phyloP scores from a whole-genome alignment of 108 stramenopile genomes.

The Cyclotella baltica region DNA sequence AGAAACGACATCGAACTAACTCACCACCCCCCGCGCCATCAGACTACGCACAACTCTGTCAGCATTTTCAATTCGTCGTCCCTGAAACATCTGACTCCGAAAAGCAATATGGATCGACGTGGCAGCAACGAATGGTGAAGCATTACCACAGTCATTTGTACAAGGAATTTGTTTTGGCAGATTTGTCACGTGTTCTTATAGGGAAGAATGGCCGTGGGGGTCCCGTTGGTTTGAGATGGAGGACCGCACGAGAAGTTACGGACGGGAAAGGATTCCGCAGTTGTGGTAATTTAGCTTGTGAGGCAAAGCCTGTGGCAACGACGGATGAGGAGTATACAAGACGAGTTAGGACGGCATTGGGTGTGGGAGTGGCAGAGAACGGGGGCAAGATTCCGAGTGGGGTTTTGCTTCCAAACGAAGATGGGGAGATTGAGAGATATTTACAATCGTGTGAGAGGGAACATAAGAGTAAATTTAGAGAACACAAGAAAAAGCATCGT shows the following conservation, averaged over 20 bases:
- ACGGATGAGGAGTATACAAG: conserved; percentile 10
- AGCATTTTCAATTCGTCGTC: conserved; percentile 47
- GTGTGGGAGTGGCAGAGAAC: conserved; percentile 41
- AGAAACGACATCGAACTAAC: background rate
- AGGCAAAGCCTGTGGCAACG: background rate
- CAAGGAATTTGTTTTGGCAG: conserved; percentile 85
- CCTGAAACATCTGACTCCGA: conserved; percentile 3
- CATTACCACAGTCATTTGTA: conserved; percentile 77
- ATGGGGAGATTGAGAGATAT: conserved; percentile 21
- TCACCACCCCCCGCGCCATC: conserved; percentile 33
- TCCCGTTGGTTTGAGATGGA: conserved; percentile 70
- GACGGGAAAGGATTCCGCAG: conserved; percentile 67
- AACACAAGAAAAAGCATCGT: background rate
- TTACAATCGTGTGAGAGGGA: conserved; percentile 28
- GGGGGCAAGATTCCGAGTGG: conserved; percentile 42
- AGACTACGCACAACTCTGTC: conserved; percentile 32
- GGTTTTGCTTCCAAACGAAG: conserved; percentile 20
- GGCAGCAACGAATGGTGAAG: conserved; percentile 89
- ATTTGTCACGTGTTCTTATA: conserved; percentile 56
- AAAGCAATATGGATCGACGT: conserved; percentile 47
- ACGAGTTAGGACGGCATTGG: conserved; percentile 11
- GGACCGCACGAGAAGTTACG: conserved; percentile 74
- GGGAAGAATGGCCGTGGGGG: conserved; percentile 52
- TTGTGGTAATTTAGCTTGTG: conserved; percentile 81
- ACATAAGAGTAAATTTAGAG: background rate